phyloP scores from a whole-genome alignment of 1,139 yeast genomes.

The Ogataea hybrid region DNA sequence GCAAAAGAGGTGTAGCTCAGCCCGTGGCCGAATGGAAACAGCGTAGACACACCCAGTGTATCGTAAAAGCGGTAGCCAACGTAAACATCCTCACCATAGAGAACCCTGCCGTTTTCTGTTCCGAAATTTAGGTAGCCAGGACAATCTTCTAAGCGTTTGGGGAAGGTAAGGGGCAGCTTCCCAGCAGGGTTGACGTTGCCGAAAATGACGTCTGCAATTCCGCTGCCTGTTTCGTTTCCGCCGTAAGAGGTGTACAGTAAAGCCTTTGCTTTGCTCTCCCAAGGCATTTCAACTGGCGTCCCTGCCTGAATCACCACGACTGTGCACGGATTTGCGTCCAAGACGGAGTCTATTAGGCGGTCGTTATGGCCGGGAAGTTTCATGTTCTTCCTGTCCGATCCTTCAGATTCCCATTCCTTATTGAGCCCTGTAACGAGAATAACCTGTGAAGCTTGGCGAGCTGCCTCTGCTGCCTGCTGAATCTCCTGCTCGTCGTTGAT shows the following conservation, averaged over 20 bases:
- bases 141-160: conserved; percentile 42
- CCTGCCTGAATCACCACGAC: conserved; percentile 60
- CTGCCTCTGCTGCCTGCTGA: conserved; percentile 39
- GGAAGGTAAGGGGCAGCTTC: conserved; percentile 58
- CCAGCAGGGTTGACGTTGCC: conserved; percentile 71
- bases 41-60: conserved; percentile 41
- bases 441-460: conserved; percentile 45
- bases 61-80: conserved; percentile 62
- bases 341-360: conserved; percentile 43
- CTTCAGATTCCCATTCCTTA: conserved; percentile 51
- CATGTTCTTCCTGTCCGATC: conserved; percentile 44
- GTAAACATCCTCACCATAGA: conserved; percentile 55
- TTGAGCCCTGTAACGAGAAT: conserved; percentile 43
- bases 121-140: conserved; percentile 46
- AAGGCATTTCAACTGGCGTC: conserved; percentile 59
- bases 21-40: conserved; percentile 64
- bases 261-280: conserved; percentile 46
- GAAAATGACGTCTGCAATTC: conserved; percentile 49
- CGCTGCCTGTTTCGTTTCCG: conserved; percentile 47
- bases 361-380: conserved; percentile 50
- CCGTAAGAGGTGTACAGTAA: conserved; percentile 44
- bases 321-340: conserved; percentile 47
- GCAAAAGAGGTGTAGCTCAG: conserved; percentile 52
- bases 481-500: conserved; percentile 33
- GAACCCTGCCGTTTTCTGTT: conserved; percentile 48